phyloP scores from a whole-genome alignment of 768 basidiomycete genomes.

The Zangia roseola region DNA sequence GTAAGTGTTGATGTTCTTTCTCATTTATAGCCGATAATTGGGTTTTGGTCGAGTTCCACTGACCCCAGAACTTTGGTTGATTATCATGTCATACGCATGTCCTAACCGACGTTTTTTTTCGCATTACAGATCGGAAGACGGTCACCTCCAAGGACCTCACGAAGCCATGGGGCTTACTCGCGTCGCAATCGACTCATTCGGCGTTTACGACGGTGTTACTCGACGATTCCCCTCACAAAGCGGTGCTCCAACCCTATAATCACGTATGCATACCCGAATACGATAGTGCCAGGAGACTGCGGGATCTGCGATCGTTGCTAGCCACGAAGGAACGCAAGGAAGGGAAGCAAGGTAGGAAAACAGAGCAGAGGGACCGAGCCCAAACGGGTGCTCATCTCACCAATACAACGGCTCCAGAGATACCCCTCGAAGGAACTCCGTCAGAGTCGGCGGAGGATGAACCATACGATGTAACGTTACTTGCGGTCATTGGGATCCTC shows the following conservation, averaged over 20 bases:
- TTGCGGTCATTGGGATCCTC: constrained; percentile 67
- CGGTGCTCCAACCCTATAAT: constrained; percentile 74
- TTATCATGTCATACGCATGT: neutral
- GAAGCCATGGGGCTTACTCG: constrained; percentile 60
- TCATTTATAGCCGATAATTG: neutral
- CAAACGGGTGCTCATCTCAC: neutral
- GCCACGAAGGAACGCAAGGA: constrained; percentile 14
- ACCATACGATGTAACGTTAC: constrained; percentile 48
- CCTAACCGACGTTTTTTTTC: neutral
- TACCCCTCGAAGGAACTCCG: neutral
- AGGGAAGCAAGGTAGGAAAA: constrained; percentile 5
- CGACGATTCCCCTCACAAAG: constrained; percentile 53
- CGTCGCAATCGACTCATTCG: constrained; percentile 35
- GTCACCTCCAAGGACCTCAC: constrained; percentile 73
- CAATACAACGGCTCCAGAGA: neutral
- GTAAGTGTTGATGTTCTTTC: constrained; percentile 47
- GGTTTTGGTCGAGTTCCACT: neutral
- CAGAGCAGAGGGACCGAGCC: neutral
- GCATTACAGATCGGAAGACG: constrained; percentile 16
- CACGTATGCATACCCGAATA: constrained; percentile 80
- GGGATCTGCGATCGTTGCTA: constrained; percentile 34
- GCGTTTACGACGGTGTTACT: constrained; percentile 48
- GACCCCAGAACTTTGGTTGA: constrained; percentile 19
- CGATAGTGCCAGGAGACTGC: constrained; percentile 40
- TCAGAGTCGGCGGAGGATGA: constrained; percentile 13